phyloP scores from a whole-genome alignment of 1,284 basidiomycete species.

The Ganoderma sp. region DNA sequence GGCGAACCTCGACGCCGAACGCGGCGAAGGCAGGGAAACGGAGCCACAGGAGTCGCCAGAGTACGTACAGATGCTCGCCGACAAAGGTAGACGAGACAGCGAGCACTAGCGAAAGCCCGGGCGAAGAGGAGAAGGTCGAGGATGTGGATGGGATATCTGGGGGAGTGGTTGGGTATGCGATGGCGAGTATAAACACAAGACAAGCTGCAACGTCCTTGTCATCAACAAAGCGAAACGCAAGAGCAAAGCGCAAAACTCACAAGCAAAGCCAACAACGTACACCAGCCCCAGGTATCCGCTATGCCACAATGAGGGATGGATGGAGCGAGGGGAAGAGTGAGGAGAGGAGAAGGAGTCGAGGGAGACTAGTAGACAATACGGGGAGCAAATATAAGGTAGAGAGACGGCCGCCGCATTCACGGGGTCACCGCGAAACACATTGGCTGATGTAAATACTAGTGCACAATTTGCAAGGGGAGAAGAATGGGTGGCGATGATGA shows the following conservation, averaged over 20 bases:
- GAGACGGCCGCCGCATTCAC: slow-evolving; percentile 24
- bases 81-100: slow-evolving; percentile 1
- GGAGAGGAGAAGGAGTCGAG: slow-evolving; percentile 13
- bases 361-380: slow-evolving; percentile 26
- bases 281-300: slow-evolving; percentile 30
- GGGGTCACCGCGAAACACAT: slow-evolving; percentile 22
- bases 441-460: slow-evolving; percentile 36
- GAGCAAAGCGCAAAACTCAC: slow-evolving; percentile 26
- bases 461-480: slow-evolving; percentile 34
- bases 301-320: slow-evolving; percentile 24
- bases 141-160: slow-evolving; percentile 21
- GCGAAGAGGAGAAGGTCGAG: background rate
- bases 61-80: slow-evolving; percentile 25
- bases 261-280: slow-evolving; percentile 37
- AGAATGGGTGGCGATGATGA: slow-evolving; percentile 31
- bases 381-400: slow-evolving; percentile 35
- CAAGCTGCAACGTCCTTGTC: slow-evolving; percentile 12
- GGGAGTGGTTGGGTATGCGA: slow-evolving; percentile 29
- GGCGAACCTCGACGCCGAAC: slow-evolving; percentile 5
- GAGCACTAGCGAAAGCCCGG: slow-evolving; percentile 6
- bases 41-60: slow-evolving; percentile 19
- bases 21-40: slow-evolving; percentile 12
- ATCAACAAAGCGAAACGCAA: background rate
- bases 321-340: slow-evolving; percentile 4
- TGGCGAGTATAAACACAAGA: slow-evolving; percentile 34